Evolutionary conservation across 352 stramenopile genomes (phyloP), one percentile per base, ranked within the genome.

Genomic region (Pythium sp.): DNA sequence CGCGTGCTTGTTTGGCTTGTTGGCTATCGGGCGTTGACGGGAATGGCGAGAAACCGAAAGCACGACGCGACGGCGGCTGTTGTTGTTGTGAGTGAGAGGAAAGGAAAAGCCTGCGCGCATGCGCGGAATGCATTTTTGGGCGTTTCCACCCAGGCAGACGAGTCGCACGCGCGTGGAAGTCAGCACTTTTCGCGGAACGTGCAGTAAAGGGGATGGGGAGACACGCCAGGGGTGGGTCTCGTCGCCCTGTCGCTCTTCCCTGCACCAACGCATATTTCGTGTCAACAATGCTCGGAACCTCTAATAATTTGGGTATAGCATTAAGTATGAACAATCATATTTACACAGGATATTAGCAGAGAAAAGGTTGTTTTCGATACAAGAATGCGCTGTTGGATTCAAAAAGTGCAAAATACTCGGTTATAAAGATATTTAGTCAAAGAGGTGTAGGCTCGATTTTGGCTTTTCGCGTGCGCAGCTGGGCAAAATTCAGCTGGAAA

Each of bases 211-310:
- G 4, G 24, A 56, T 24, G 20, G 47, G 47, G 47, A 55, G 47
- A 24, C 41, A 49, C 41, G 41, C 41, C 41, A 49, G 15, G 18
- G 18, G 41, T n/a, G 7, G n/a, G 47, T 28, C 18, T 26, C n/a
- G 12, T 57, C 54, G 26, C 54, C 54, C 54, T 59, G 54, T 59
- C 54, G 54, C 54, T 59, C 28, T 22, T 59, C 28, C 54, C 26
- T 34, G 47, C 15, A 8, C 4, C 14, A n/a, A 9, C 15, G 41
- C 15, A 49, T 49, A 49, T 22, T 49, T n/a, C 15, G 24, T 32
- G 53, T 56, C 49, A 56, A 30, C 49, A 36, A 20, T 14, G 11
- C 24, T 2, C 2, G 11, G 2, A 28, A 12, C 47, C 20, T 55
- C 12, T 15, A 8, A 60, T 26, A 34, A 3, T 26, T 14, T 38